Evolutionary conservation across 2,329 filamentous ascomycete genomes (phyloP), one percentile per base, ranked within the genome.

Genomic region (Aspergillus ochraceoroseus): DNA sequence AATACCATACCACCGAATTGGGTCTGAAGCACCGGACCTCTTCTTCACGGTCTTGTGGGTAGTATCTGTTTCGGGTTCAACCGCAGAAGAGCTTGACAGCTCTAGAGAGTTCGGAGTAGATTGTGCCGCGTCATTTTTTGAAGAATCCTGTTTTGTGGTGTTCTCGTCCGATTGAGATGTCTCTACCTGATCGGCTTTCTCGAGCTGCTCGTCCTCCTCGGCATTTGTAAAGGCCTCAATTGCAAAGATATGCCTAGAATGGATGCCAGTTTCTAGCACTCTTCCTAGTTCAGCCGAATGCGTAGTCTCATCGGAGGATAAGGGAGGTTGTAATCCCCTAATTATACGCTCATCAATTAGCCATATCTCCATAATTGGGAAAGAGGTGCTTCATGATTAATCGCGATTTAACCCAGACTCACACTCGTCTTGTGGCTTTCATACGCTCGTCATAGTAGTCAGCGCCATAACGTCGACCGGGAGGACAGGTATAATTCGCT

Each of bases 361-460:
- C 38, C 31, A 31, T 11, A 22, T 14, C 8, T 31, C 9, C 22
- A n/a, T 4, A 18, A 26, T 38, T 14, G 19, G 13, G 14, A 26
- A 27, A 19, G 7, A n/a, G 25, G 13, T 6, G 17, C 26, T n/a
- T n/a, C n/a, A n/a, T 29, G 20, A 7, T 14, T 13, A n/a, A 17
- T 32, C n/a, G 15, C 19, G 11, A 12, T 23, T 11, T 9, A 11
- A 19, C 1, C 9, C 26, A n/a, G n/a, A 47, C 51, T 46, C 56
- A 70, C 67, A 70, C 58, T 43, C 52, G 65, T 43, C 59, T 58
- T 14, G 56, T 63, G 11, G 70, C 70, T 50, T 72, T 71, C 71
- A 73, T 74, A 20, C 71, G 59, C 31, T 68, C 66, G 54, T 74
- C 71, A 43, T 72, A 74, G 47, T 68, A 71, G 38, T 74, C 70